A percentile compares a stretch with the other conserved stretches of the same genome.
Conservation (phyloP, 2,329 filamentous ascomycete genomes). For the Xylariomycetidae sp. region DNA sequence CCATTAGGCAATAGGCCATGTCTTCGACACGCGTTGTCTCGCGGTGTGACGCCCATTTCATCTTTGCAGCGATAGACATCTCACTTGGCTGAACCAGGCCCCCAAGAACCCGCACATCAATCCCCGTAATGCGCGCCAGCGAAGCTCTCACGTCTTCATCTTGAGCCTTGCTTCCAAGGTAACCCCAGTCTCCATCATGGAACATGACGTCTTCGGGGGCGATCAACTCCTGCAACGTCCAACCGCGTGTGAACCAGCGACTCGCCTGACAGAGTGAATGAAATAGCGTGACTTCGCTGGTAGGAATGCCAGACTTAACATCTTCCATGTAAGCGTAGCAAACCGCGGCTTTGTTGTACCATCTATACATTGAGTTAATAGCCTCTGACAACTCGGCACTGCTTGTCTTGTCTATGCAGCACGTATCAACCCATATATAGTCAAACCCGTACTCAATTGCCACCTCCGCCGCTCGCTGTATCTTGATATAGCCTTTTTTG, state of each 20-base stretch:
- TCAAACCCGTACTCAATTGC: slow-evolving; percentile 6
- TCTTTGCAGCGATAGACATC: slow-evolving; percentile 7
- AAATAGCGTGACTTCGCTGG: slow-evolving; percentile 1
- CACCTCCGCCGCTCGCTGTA: slow-evolving; percentile 5
- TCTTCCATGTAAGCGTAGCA: slow-evolving; percentile 12
- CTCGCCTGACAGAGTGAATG: slow-evolving; percentile 3
- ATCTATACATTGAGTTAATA: slow-evolving; percentile 9
- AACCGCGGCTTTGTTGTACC: slow-evolving; percentile 6
- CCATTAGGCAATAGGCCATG: slow-evolving; percentile 10
- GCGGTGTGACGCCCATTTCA: slow-evolving; percentile 11
- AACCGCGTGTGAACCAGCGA: slow-evolving; percentile 9
- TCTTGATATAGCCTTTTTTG: slow-evolving; percentile 11
- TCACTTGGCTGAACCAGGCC: slow-evolving; percentile 6
- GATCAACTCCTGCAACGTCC: slow-evolving; percentile 10
- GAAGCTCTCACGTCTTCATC: slow-evolving; percentile 6
- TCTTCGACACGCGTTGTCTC: slow-evolving; percentile 9
- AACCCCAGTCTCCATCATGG: slow-evolving; percentile 5
- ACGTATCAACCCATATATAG: slow-evolving; percentile 10
- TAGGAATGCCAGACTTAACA: slow-evolving; percentile 2
- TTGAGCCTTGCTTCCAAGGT: slow-evolving; percentile 8
- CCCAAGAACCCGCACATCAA: slow-evolving; percentile 7
- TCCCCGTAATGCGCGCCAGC: slow-evolving; percentile 8
- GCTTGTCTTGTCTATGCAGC: slow-evolving; percentile 11
- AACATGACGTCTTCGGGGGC: slow-evolving; percentile 11
- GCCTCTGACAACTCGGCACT: slow-evolving; percentile 11